These are phyloP conservation scores for Exophiala dermatitidis DNA, from an alignment of 2,329 filamentous ascomycete genomes.

Conservation along the genomic window DNA sequence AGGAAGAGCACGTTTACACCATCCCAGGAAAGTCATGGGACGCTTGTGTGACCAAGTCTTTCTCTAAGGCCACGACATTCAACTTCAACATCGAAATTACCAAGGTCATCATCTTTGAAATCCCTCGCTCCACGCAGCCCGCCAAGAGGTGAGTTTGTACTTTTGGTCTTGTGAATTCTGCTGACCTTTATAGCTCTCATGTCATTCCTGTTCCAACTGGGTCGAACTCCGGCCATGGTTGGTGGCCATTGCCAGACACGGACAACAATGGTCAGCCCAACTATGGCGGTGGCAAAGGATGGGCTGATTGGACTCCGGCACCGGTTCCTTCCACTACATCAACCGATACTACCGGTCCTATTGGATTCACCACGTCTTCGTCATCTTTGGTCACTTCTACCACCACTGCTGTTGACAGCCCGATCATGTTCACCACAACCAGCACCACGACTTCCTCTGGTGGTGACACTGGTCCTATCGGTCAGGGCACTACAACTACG, in stretches of 20 bases:
- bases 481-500: no score
- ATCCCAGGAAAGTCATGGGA: constrained; percentile 10
- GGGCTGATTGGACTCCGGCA: constrained; percentile 7
- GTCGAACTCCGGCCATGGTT: not conserved
- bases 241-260: constrained; percentile 11
- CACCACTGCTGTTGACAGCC: not conserved
- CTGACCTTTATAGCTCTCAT: not conserved
- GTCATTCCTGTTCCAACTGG: not conserved
- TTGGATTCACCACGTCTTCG: not conserved
- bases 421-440: not conserved
- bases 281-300: constrained; percentile 3
- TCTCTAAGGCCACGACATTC: constrained; percentile 6
- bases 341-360: not conserved
- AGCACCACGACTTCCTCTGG: not conserved
- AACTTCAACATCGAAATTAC: constrained; percentile 10
- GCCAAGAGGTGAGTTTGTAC: constrained; percentile 1
- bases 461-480: no score
- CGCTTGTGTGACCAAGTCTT: constrained; percentile 14
- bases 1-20: constrained; percentile 4
- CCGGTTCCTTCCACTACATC: not conserved
- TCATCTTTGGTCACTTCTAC: not conserved
- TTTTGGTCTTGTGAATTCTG: not conserved
- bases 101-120: constrained; percentile 10
- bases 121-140: constrained; percentile 3
- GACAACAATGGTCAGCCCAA: constrained; percentile 1